These are phyloP conservation scores for Lasiosphaeriaceae sp. DNA, from an alignment of 495 filamentous ascomycete species.

Conservation along the genomic window DNA sequence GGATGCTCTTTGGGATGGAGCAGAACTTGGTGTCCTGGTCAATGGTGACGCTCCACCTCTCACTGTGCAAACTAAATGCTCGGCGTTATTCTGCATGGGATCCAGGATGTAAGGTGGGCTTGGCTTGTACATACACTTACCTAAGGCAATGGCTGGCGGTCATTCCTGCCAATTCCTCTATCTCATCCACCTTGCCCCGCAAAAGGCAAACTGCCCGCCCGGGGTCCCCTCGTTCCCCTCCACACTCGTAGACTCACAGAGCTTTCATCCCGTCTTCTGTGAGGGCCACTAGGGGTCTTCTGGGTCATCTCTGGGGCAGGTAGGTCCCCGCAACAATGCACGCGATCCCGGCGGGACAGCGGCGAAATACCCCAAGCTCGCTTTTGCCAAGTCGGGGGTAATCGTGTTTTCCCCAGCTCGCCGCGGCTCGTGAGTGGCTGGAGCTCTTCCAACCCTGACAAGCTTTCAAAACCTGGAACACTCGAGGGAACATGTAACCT, in stretches of 20 bases:
- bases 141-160: no score
- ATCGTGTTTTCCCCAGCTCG: conserved; percentile 21
- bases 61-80: conserved; percentile 13
- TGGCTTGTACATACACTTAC: no score
- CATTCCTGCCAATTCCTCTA: no score
- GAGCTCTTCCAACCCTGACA: conserved; percentile 12
- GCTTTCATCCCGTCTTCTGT: conserved; percentile 1
- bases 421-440: conserved; percentile 21
- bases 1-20: no score
- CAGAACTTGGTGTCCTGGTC: neutral
- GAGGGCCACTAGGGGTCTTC: neutral
- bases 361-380: conserved; percentile 33
- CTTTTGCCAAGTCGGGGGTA: conserved; percentile 27
- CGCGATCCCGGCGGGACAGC: conserved; percentile 29
- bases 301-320: neutral
- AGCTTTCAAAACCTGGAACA: conserved; percentile 22
- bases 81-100: conserved; percentile 32
- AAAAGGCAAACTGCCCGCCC: neutral
- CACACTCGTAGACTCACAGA: neutral
- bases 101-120: neutral
- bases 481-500: neutral
- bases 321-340: conserved; percentile 22
- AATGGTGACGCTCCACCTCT: neutral
- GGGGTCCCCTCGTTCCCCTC: no score
- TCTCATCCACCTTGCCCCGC: no score